Base-by-base conservation (phyloP, 2,329 filamentous ascomycete genomes). In the Gaeumannomyces tritici region DNA sequence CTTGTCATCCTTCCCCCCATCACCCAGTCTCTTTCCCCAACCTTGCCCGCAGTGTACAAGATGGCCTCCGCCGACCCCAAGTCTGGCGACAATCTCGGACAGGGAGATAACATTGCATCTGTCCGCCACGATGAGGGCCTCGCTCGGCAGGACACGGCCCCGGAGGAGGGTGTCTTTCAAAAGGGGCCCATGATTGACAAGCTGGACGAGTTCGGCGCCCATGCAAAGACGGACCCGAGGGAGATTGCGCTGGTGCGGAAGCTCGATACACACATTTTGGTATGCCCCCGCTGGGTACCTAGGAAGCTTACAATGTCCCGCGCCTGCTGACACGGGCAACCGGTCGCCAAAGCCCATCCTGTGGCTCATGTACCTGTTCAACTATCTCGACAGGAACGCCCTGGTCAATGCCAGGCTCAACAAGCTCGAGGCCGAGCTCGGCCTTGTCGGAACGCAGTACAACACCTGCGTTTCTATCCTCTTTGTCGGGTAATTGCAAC, bases 401-500 rank as follows among this genome's bases (percentile, higher is more conserved):
- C n/a, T 60, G 35, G 47, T 60, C 15, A 60, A 55, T 27, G 59
- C 59, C 12, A 42, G 47, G 18, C 59, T 60, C 59, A 35, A 59
- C 31, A 26, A 59, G 7, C 57, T 63, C 8, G 28, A 61, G n/a
- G 47, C 56, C 15, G 56, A 60, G n/a, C 61, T 64, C 11, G 24
- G 62, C 9, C 61, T 64, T 18, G 27, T 55, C 11, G 61, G 61
- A 28, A 59, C 56, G 28, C 54, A 64, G 59, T 64, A 61, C 61
- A 62, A 62, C 61, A 62, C 60, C 2, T 55, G 31, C 57, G 60
- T 63, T 7, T 57, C 59, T 28, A 63, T 63, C n/a, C 33, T 63
- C 8, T 61, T 59, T 55, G 57, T 60, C 29, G 62, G 62, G 33
- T 63, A 60, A n/a, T 28, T 63, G 26, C 35, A 59, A 28, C 57